phyloP scores from a whole-genome alignment of 768 basidiomycete species.

The Austroboletus eburneus region DNA sequence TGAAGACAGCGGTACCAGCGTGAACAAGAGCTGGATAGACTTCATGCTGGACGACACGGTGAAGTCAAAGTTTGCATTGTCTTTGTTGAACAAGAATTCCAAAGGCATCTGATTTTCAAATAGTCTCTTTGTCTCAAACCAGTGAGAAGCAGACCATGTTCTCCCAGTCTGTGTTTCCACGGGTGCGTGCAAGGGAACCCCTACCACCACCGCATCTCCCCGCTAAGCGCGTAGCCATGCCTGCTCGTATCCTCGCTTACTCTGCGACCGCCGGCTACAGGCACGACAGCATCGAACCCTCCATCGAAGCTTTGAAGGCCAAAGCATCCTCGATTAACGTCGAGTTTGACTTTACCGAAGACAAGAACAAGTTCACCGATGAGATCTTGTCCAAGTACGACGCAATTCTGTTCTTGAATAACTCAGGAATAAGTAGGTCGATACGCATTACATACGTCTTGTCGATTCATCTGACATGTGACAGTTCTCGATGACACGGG shows the following conservation, averaged over 20 bases:
- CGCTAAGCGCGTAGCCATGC: constrained; percentile 16
- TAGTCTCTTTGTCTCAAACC: too few species aligned
- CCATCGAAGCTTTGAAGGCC: constrained; percentile 51
- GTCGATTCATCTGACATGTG: background rate
- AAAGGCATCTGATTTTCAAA: too few species aligned
- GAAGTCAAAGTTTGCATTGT: constrained; percentile 9
- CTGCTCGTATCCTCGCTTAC: constrained; percentile 51
- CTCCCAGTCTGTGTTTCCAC: background rate
- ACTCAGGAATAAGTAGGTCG: constrained; percentile 59
- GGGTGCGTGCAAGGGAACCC: background rate
- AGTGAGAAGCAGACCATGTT: too few species aligned
- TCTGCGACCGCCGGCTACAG: constrained; percentile 59
- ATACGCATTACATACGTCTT: background rate
- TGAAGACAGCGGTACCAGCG: constrained; percentile 1
- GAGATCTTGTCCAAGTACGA: constrained; percentile 54
- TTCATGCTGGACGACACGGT: constrained; percentile 9
- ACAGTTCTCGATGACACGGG: constrained; percentile 55
- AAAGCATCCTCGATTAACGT: constrained; percentile 45
- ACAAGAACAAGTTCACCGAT: constrained; percentile 52
- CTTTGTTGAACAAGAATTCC: constrained; percentile 16
- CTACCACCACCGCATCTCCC: background rate
- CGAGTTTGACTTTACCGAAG: constrained; percentile 63
- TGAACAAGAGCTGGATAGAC: background rate
- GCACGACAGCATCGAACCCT: constrained; percentile 74
- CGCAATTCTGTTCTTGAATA: constrained; percentile 64